These are phyloP conservation scores for Phytomonas sp. DNA, from an alignment of 208 protist species.

Conservation along the genomic window DNA sequence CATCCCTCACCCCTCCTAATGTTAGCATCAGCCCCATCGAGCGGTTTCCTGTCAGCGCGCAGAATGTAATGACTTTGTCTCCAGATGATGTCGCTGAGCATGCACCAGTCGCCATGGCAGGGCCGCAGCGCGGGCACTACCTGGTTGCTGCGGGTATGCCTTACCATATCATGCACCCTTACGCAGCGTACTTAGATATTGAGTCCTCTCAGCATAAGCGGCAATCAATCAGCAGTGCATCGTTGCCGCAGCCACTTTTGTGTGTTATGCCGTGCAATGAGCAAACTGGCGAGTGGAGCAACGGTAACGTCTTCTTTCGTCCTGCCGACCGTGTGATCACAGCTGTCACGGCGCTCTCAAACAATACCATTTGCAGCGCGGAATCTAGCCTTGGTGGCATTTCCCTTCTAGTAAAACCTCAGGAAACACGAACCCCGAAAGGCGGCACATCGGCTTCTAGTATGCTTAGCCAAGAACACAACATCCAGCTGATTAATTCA, in stretches of 20 bases:
- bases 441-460: not conserved
- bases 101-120: constrained; percentile 41
- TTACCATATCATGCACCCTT: constrained; percentile 14
- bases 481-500: constrained; percentile 33
- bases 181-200: constrained; percentile 18
- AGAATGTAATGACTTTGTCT: constrained; percentile 26
- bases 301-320: constrained; percentile 40
- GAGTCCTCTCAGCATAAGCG: not conserved
- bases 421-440: not conserved
- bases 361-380: constrained; percentile 40
- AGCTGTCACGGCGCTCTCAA: constrained; percentile 56
- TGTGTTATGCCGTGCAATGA: constrained; percentile 49
- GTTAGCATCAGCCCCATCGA: not conserved
- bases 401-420: not conserved
- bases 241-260: not conserved
- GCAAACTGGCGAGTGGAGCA: constrained; percentile 43
- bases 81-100: constrained; percentile 23
- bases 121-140: constrained; percentile 40
- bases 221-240: not conserved
- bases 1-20: constrained; percentile 7
- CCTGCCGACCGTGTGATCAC: constrained; percentile 41
- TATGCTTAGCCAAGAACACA: constrained; percentile 19
- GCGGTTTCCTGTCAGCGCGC: constrained; percentile 1
- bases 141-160: constrained; percentile 50
- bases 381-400: constrained; percentile 19